A percentile compares a stretch with the other conserved stretches of the same genome.
Conservation (phyloP, 371 early-diverging fungal species). For the Mucor piriformis region DNA sequence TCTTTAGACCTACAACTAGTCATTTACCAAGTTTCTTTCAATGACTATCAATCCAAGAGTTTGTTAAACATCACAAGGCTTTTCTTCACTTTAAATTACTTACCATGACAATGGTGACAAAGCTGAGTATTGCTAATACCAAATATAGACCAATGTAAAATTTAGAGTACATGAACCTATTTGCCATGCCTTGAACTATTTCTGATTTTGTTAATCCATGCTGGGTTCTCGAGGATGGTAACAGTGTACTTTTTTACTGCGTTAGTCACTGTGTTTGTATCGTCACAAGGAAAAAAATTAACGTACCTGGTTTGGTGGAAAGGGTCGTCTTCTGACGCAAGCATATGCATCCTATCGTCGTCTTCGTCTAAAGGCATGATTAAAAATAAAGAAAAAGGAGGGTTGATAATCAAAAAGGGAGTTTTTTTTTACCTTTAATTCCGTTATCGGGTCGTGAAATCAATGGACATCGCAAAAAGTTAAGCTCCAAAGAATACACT, state of each 20-base stretch:
- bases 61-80: background rate
- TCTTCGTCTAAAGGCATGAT: slow-evolving; percentile 26
- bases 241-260: background rate
- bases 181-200: slow-evolving; percentile 72
- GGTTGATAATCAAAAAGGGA: background rate
- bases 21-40: slow-evolving; percentile 47
- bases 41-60: slow-evolving; percentile 37
- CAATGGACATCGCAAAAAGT: too few relatives aligned
- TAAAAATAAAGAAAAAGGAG: background rate
- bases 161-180: slow-evolving; percentile 76
- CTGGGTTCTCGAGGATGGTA: slow-evolving; percentile 38
- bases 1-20: background rate
- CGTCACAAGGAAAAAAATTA: background rate
- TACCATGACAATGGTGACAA: slow-evolving; percentile 70
- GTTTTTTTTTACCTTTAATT: too few relatives aligned
- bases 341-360: slow-evolving; percentile 28
- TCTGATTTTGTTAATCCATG: slow-evolving; percentile 66
- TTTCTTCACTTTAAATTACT: background rate
- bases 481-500: too few relatives aligned
- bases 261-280: background rate
- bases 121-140: slow-evolving; percentile 63
- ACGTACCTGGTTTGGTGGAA: slow-evolving; percentile 6
- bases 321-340: slow-evolving; percentile 17
- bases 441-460: too few relatives aligned
- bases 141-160: slow-evolving; percentile 75